Percentiles rank a stretch among this genome's conserved stretches.
Evolutionary conservation across 176 grass and related monocot genomes (phyloP).

Genomic region (Carex myosuroides): DNA sequence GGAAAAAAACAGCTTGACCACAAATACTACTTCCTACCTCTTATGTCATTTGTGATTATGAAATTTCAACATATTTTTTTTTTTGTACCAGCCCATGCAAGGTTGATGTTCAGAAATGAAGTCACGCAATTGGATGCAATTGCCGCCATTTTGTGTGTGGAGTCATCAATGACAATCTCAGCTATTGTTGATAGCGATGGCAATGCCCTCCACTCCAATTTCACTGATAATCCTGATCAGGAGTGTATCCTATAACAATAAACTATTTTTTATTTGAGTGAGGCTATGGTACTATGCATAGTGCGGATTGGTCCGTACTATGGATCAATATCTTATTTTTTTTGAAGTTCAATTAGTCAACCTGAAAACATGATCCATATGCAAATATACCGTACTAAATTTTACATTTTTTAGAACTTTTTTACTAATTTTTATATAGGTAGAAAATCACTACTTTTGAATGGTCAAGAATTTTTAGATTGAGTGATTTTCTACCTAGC

Average conservation of each 20-base stretch:
- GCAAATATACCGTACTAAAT: no score
- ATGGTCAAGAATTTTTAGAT: no score
- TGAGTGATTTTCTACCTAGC: no score
- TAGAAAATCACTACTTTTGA: no score
- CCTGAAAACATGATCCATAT: no score
- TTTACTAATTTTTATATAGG: no score
- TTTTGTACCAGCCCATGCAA: constrained; percentile 67
- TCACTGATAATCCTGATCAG: constrained; percentile 70
- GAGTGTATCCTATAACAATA: constrained; percentile 71
- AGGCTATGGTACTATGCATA: no score
- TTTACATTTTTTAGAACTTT: no score
- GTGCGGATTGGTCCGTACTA: no score
- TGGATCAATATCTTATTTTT: no score
- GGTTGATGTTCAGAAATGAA: constrained; percentile 87
- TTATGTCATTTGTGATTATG: not conserved
- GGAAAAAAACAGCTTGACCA: not conserved
- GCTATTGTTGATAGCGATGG: constrained; percentile 59
- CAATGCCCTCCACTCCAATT: constrained; percentile 69
- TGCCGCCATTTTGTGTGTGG: constrained; percentile 85
- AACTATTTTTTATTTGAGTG: not conserved
- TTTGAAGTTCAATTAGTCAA: no score
- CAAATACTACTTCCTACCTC: not conserved
- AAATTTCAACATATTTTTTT: not conserved
- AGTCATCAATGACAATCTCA: constrained; percentile 88
- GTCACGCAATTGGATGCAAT: constrained; percentile 61